A percentile compares a stretch with the other conserved stretches of the same genome.
Evolutionary conservation across 2,329 filamentous ascomycete genomes (phyloP).

Genomic region (Aspergillus ustus): DNA sequence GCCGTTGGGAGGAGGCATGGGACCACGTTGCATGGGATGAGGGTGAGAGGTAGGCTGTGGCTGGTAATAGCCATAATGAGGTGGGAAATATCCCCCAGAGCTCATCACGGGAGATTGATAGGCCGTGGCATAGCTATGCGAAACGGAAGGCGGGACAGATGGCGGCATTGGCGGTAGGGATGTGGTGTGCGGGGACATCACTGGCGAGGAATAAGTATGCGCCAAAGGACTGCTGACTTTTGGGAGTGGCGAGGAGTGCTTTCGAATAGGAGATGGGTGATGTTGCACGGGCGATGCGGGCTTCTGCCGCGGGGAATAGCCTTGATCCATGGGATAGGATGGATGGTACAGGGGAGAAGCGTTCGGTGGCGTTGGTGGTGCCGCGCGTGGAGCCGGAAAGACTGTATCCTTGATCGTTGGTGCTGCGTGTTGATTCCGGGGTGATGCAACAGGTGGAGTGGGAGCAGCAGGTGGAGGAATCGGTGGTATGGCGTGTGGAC

Average conservation of each 20-base stretch:
- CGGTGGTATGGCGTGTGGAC: slow-evolving; percentile 1
- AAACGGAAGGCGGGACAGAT: slow-evolving; percentile 31
- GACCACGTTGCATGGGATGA: slow-evolving; percentile 35
- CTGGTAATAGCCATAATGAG: slow-evolving; percentile 40
- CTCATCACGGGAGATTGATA: slow-evolving; percentile 44
- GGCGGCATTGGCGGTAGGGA: slow-evolving; percentile 27
- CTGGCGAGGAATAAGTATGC: slow-evolving; percentile 42
- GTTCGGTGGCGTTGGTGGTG: slow-evolving; percentile 21
- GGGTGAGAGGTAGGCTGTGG: slow-evolving; percentile 33
- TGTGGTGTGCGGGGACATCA: slow-evolving; percentile 39
- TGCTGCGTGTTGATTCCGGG: slow-evolving; percentile 14
- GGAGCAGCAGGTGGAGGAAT: slow-evolving; percentile 18
- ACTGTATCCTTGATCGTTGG: slow-evolving; percentile 19
- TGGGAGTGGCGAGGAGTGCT: slow-evolving; percentile 33
- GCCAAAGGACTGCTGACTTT: slow-evolving; percentile 44
- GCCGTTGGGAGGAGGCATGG: slow-evolving; percentile 35
- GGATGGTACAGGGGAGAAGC: slow-evolving; percentile 22
- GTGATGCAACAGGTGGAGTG: slow-evolving; percentile 19
- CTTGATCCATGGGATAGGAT: slow-evolving; percentile 18
- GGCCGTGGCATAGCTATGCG: slow-evolving; percentile 32
- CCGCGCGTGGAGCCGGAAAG: slow-evolving; percentile 16
- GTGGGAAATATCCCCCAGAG: slow-evolving; percentile 32
- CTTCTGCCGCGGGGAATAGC: slow-evolving; percentile 23
- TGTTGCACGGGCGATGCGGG: slow-evolving; percentile 21
- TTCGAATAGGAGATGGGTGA: slow-evolving; percentile 28